Evolutionary conservation across 306 rosid genomes (phyloP).

Genomic region (Senna tora): DNA sequence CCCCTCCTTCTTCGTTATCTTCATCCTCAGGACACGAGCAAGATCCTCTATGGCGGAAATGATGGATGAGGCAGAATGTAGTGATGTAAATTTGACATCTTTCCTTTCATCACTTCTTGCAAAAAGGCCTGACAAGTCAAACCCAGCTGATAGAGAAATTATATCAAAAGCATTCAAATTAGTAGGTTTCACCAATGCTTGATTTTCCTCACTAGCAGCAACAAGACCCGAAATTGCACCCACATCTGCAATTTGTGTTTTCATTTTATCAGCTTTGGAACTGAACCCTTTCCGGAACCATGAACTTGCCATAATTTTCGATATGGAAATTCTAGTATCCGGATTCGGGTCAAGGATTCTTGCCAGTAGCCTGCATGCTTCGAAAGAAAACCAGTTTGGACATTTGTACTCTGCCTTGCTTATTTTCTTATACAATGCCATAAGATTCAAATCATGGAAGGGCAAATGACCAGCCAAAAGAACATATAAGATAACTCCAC

Average conservation of each 20-base stretch:
- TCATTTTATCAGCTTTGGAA: slow-evolving; percentile 28
- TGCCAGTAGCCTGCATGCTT: slow-evolving; percentile 38
- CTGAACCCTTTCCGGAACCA: slow-evolving; percentile 47
- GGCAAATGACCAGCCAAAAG: slow-evolving; percentile 53
- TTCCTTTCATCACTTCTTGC: slow-evolving; percentile 17
- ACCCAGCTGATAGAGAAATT: slow-evolving; percentile 50
- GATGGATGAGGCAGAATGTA: slow-evolving; percentile 44
- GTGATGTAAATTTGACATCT: slow-evolving; percentile 44
- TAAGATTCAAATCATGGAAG: slow-evolving; percentile 47
- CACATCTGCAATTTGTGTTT: slow-evolving; percentile 21
- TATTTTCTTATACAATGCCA: slow-evolving; percentile 46
- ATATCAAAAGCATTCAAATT: slow-evolving; percentile 53
- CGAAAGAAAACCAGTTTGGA: slow-evolving; percentile 50
- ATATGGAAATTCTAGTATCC: slow-evolving; percentile 40
- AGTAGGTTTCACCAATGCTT: slow-evolving; percentile 34
- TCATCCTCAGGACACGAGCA: slow-evolving; percentile 36
- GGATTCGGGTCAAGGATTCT: slow-evolving; percentile 50
- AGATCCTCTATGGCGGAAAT: slow-evolving; percentile 37
- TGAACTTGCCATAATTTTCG: slow-evolving; percentile 32
- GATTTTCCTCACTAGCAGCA: slow-evolving; percentile 37
- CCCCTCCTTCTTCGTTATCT: slow-evolving; percentile 41
- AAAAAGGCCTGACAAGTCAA: slow-evolving; percentile 50
- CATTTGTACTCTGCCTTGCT: slow-evolving; percentile 40
- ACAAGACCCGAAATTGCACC: slow-evolving; percentile 6
- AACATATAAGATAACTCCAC: slow-evolving; percentile 52